Base-by-base conservation (phyloP, 306 rosid genomes). In the Oemleria cerasiformis region DNA sequence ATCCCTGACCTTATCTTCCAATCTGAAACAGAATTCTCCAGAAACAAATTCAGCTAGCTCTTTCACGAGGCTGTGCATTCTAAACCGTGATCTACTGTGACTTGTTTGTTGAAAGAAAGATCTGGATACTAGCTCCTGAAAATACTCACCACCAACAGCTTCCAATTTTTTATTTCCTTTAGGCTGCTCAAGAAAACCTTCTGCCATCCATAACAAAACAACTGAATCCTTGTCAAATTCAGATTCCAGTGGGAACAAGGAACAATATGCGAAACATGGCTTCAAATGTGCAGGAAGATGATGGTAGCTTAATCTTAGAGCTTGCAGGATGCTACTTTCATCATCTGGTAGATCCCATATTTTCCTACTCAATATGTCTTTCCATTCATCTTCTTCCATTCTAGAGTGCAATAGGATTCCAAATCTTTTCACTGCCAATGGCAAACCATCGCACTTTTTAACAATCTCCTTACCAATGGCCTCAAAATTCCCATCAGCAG, bases 371-470 rank as follows among this genome's bases (percentile, higher is more conserved):
- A 66, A 20, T 30, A 86, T 62, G 51, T 71, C 74, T 34, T 78
- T 70, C 88, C 91, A 86, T 50, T 81, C 85, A 19, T 75, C 76
- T 11, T 30, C 73, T 47, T 73, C 75, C 12, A 5, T 42, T 62
- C 74, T 77, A 11, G 74, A 68, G 49, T 51, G 80, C 63, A 84
- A 19, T 15, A 86, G 69, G 61, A 80, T 75, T 69, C 85, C 88
- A 14, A 84, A 11, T 60, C 75, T 30, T 70, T 86, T 83, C 47
- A 73, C 79, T 4, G 86, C 90, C 36, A 81, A 38, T 43, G 88
- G 91, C 70, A 84, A 75, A 21, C 88, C 88, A 43, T 72, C 74
- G 63, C 91, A 84, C 73, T 70, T 84, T 5, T 34, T 70, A 30
- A 78, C 71, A 44, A 80, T 74, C 41, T 80, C 67, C 38, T 40